Conservation (phyloP, 1,139 yeast species). For the Candida neerlandica region DNA sequence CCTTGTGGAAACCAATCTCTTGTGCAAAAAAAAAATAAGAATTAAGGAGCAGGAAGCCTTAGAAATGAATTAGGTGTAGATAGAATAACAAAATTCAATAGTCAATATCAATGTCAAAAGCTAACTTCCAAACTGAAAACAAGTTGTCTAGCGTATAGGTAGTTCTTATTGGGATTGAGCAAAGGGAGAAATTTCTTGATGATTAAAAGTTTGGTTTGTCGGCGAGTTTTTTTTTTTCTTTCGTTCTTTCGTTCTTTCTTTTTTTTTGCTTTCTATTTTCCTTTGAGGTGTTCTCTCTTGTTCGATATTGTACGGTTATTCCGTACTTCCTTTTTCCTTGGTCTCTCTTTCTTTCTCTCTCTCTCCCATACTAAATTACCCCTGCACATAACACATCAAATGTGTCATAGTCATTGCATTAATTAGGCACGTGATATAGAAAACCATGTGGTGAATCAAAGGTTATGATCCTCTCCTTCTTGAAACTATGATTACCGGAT, state of each 20-base stretch:
- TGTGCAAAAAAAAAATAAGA: not conserved
- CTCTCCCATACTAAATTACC: not conserved
- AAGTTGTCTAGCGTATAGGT: not conserved
- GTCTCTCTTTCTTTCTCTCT: not conserved
- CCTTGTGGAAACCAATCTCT: not conserved
- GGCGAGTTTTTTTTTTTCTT: slow-evolving; percentile 1
- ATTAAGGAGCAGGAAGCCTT: not conserved
- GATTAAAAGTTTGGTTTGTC: slow-evolving; percentile 1
- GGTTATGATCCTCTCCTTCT: too few relatives aligned
- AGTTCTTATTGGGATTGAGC: not conserved
- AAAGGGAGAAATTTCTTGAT: slow-evolving; percentile 1
- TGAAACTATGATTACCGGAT: too few relatives aligned
- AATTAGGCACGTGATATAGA: too few relatives aligned
- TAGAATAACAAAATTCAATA: not conserved
- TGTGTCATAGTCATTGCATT: not conserved
- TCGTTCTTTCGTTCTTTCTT: not conserved
- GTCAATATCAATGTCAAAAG: not conserved
- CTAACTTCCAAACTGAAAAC: not conserved
- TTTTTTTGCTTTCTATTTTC: not conserved
- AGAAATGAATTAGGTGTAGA: not conserved
- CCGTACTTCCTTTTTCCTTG: not conserved
- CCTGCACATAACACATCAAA: not conserved
- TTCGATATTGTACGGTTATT: too few relatives aligned
- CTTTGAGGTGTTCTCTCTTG: not conserved
- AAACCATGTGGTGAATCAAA: too few relatives aligned